Evolutionary conservation across 768 basidiomycete genomes (phyloP).

Genomic region (Boletus subparvulus): DNA sequence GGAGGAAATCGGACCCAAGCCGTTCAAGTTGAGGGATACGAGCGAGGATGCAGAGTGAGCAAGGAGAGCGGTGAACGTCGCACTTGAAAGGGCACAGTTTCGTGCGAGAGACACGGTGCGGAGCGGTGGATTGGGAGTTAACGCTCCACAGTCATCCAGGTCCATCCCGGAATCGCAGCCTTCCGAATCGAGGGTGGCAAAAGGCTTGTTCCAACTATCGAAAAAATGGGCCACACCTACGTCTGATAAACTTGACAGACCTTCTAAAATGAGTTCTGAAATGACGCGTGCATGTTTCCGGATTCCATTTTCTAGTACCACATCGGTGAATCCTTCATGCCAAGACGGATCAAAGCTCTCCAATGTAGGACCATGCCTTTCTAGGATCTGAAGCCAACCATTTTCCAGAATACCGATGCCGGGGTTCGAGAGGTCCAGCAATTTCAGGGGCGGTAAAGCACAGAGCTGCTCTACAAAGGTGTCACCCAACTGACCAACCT

Average conservation of each 20-base stretch:
- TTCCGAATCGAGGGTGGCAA: constrained; percentile 10
- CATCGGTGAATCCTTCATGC: constrained; percentile 61
- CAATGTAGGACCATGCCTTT: constrained; percentile 52
- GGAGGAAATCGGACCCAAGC: constrained; percentile 62
- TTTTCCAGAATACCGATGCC: constrained; percentile 52
- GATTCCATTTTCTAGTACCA: constrained; percentile 61
- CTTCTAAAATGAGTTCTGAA: constrained; percentile 50
- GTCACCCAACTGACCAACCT: constrained; percentile 71
- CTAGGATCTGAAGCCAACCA: constrained; percentile 56
- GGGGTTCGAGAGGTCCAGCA: constrained; percentile 72
- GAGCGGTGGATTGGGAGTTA: constrained; percentile 46
- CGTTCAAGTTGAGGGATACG: constrained; percentile 67
- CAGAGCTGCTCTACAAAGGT: constrained; percentile 56
- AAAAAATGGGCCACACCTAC: constrained; percentile 72
- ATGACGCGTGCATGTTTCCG: constrained; percentile 47
- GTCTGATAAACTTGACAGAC: constrained; percentile 65
- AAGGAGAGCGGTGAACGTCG: constrained; percentile 62
- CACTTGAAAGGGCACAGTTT: constrained; percentile 51
- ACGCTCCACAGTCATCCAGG: constrained; percentile 11
- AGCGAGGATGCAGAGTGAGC: constrained; percentile 63
- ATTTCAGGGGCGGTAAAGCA: constrained; percentile 39
- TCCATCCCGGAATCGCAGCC: constrained; percentile 20
- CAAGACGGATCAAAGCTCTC: constrained; percentile 69
- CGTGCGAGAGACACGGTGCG: constrained; percentile 58
- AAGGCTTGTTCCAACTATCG: constrained; percentile 42